Conservation (phyloP, 2,329 filamentous ascomycete species). For the Aspergillus fumigatiaffinis region DNA sequence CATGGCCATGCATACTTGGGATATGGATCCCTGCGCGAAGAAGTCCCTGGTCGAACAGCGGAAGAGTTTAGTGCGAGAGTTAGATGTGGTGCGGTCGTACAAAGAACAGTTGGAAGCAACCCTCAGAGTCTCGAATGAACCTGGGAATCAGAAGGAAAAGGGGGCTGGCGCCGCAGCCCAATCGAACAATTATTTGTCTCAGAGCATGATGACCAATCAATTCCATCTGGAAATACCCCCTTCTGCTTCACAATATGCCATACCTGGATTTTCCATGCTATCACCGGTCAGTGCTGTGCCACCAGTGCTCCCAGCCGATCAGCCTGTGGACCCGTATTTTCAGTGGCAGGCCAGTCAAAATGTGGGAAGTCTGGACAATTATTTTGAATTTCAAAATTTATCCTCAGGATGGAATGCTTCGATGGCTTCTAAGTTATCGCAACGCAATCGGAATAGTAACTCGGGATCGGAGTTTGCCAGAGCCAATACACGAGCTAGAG, state of each 20-base stretch:
- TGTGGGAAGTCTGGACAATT: not conserved
- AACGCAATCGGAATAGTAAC: not conserved
- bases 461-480: not conserved
- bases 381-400: not conserved
- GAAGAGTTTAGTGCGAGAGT: slow-evolving; percentile 33
- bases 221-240: not conserved
- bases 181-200: not conserved
- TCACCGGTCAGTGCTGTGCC: not conserved
- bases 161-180: not conserved
- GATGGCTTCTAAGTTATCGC: not conserved
- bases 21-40: slow-evolving; percentile 32
- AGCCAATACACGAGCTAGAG: not conserved
- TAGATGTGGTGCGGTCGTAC: slow-evolving; percentile 34
- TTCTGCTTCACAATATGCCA: not conserved
- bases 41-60: slow-evolving; percentile 34
- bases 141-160: slow-evolving; percentile 1
- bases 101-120: slow-evolving; percentile 33
- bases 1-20: slow-evolving; percentile 36
- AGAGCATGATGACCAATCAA: not conserved
- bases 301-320: not conserved
- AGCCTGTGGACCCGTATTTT: not conserved
- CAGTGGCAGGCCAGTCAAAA: not conserved
- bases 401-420: not conserved
- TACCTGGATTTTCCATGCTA: not conserved
- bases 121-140: slow-evolving; percentile 10